Base-by-base conservation (phyloP, 768 basidiomycete species). In the Coprinopsis marcescibilis region DNA sequence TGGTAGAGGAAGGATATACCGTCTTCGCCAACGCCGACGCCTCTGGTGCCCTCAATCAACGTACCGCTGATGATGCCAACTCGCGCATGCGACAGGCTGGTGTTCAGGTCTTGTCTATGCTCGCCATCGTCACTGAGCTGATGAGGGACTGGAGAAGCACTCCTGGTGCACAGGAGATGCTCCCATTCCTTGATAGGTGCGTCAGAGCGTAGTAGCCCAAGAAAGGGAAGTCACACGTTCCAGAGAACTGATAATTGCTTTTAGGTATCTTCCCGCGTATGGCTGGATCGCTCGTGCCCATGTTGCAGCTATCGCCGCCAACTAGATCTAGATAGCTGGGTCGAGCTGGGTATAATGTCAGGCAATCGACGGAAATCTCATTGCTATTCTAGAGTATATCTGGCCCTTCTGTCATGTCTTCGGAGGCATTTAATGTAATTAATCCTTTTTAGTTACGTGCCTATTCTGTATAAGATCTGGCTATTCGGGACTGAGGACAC, bases 121-220 rank as follows among this genome's bases (percentile, higher is more conserved):
- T 75, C 52, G 67, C 73, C 5, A 58, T 75, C 33, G 58, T 62
- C n/a, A 60, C 58, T 23, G 75, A 77, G 55, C 62, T 75, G 30
- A 73, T 77, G 73, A 59, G 73, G 33, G 73, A 77, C 57, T 77
- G 75, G 75, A 67, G 71, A 44, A 62, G 65, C 52, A 69, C 67
- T 3, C 73, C 75, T n/a, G 73, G 73, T 2, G 53, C 71, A 1
- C 14, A 38, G 14, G 63, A 74, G 54, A 48, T 75, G 55, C 39
- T 73, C 41, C 72, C 73, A 1, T 75, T 58, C 60, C 71, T 68
- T 47, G 72, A 73, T 54, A 64, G 60, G 73, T 75, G 45, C 32
- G 70, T 65, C 20, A 13, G 14, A 29, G 11, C 20, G 17, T 36
- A n/a, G n/a, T n/a, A 6, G 12, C 7, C 7, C 35, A 17, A 17